These are phyloP conservation scores for Sambucus nigra DNA, from an alignment of 129 eudicot genomes.

Conservation along the genomic window DNA sequence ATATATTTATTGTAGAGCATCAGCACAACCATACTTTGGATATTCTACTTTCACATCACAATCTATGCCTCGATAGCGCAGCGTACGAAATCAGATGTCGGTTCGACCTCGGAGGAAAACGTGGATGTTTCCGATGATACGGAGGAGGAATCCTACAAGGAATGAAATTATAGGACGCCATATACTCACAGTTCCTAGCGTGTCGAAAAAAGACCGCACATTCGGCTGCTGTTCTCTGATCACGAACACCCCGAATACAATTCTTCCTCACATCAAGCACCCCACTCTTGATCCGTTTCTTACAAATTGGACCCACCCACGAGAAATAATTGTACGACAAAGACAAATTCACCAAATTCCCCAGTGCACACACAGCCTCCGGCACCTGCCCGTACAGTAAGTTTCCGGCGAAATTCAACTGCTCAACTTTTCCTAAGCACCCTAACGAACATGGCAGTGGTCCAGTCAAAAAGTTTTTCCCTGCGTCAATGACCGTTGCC, in stretches of 20 bases:
- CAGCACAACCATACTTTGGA: too few relatives aligned
- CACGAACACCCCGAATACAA: conserved; percentile 35
- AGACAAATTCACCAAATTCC: conserved; percentile 19
- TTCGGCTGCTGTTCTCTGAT: conserved; percentile 31
- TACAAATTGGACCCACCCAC: conserved; percentile 29
- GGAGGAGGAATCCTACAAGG: too few relatives aligned
- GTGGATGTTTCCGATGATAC: too few relatives aligned
- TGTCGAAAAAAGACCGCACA: conserved; percentile 24
- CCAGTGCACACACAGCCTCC: conserved; percentile 26
- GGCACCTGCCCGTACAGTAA: conserved; percentile 27
- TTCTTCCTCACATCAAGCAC: conserved; percentile 34
- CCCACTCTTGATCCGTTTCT: conserved; percentile 12
- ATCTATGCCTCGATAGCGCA: too few relatives aligned
- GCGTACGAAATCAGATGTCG: too few relatives aligned
- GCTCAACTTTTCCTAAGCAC: conserved; percentile 25
- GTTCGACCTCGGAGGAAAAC: too few relatives aligned
- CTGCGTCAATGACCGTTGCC: conserved; percentile 24
- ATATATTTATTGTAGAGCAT: too few relatives aligned
- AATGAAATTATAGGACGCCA: neutral
- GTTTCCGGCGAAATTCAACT: conserved; percentile 30
- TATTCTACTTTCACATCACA: too few relatives aligned
- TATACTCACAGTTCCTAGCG: conserved; percentile 16
- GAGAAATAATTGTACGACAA: conserved; percentile 36
- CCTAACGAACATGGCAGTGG: conserved; percentile 33
- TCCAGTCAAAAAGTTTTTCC: conserved; percentile 27